Evolutionary conservation across 306 rosid species (phyloP).

Genomic region (Rosa rugosa): DNA sequence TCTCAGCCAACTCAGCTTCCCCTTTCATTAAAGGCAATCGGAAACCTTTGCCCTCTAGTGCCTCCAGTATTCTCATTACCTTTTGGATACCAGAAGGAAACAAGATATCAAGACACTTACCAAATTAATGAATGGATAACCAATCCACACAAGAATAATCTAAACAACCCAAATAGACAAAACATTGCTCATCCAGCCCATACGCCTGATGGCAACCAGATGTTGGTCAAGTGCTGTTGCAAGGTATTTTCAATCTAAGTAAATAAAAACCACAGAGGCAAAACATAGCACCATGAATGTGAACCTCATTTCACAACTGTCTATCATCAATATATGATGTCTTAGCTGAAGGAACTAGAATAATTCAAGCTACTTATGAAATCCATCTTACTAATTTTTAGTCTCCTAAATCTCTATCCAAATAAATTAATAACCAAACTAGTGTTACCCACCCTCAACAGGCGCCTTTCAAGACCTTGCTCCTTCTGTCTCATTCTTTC

Average conservation of each 20-base stretch:
- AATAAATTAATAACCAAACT: slow-evolving; percentile 3
- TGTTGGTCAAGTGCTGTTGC: background rate
- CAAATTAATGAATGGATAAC: background rate
- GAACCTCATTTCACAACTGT: background rate
- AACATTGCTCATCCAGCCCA: background rate
- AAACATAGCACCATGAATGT: background rate
- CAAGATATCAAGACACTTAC: background rate
- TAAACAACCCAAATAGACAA: background rate
- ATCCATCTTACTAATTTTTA: background rate
- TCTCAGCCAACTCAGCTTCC: slow-evolving; percentile 90
- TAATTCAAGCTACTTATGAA: background rate
- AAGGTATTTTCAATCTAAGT: background rate
- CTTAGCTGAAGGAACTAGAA: background rate
- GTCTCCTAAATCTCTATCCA: slow-evolving; percentile 13
- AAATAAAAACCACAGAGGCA: background rate
- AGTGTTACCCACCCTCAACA: slow-evolving; percentile 62
- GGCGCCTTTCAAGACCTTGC: slow-evolving; percentile 87
- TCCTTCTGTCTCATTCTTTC: slow-evolving; percentile 91
- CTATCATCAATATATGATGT: background rate
- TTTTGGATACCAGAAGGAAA: slow-evolving; percentile 34
- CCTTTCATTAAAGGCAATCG: slow-evolving; percentile 87
- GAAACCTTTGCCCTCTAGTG: slow-evolving; percentile 88
- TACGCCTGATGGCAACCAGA: background rate
- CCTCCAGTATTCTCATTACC: slow-evolving; percentile 93
- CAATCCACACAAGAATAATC: background rate